These are phyloP conservation scores for Wickerhamomyces silvicola DNA, from an alignment of 805 yeast species.

Conservation along the genomic window DNA sequence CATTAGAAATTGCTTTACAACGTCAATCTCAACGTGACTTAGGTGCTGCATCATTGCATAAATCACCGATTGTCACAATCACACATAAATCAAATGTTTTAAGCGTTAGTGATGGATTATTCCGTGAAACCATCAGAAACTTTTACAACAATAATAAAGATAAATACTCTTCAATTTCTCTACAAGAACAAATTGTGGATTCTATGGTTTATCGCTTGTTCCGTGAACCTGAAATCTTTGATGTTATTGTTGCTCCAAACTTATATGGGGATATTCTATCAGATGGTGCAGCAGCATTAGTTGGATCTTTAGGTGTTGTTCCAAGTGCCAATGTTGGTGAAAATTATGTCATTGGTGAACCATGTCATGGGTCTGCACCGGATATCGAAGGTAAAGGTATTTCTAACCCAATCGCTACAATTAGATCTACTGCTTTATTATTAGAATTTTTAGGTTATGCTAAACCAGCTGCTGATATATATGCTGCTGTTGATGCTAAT, in stretches of 20 bases:
- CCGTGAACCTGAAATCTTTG: slow-evolving; percentile 96
- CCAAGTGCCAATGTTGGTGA: slow-evolving; percentile 99
- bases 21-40: slow-evolving; percentile 73
- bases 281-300: slow-evolving; percentile 97
- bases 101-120: slow-evolving; percentile 88
- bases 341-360: slow-evolving; percentile 94
- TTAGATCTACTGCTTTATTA: slow-evolving; percentile 95
- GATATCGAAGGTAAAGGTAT: slow-evolving; percentile 95
- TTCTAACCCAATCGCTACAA: slow-evolving; percentile 95
- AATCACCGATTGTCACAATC: slow-evolving; percentile 68
- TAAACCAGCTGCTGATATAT: slow-evolving; percentile 85
- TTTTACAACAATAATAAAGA: slow-evolving; percentile 45
- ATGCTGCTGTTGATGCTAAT: slow-evolving; percentile 92
- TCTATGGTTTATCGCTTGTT: slow-evolving; percentile 99
- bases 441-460: slow-evolving; percentile 92
- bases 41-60: slow-evolving; percentile 47
- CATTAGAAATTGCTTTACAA: slow-evolving; percentile 87
- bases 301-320: slow-evolving; percentile 96
- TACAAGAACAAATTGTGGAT: slow-evolving; percentile 96
- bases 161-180: slow-evolving; percentile 51
- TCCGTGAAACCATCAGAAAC: slow-evolving; percentile 70
- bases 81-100: slow-evolving; percentile 96
- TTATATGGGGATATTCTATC: slow-evolving; percentile 94
- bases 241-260: slow-evolving; percentile 98
- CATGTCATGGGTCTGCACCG: slow-evolving; percentile 99